Conservation (phyloP, 2,329 filamentous ascomycete genomes). For the Teratosphaeria epicoccoides region DNA sequence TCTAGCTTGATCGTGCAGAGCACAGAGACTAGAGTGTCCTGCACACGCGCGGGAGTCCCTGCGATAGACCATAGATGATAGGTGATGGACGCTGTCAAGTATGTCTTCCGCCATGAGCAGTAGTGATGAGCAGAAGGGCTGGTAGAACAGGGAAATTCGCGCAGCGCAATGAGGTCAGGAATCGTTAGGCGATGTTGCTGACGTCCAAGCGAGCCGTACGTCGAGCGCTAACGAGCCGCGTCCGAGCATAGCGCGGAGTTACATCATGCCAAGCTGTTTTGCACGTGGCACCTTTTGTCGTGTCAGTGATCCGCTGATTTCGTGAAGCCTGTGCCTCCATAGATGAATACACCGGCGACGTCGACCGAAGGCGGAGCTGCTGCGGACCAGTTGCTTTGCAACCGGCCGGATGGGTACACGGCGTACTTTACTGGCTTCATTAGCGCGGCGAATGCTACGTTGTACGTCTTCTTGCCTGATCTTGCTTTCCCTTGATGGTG, state of each 20-base stretch:
- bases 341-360: no score
- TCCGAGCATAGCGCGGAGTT: not conserved
- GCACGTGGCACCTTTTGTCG: not conserved
- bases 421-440: no score
- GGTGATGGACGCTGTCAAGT: not conserved
- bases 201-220: not conserved
- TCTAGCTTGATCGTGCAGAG: not conserved
- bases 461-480: not conserved
- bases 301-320: not conserved
- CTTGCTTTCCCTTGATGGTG: not conserved
- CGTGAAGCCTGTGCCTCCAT: not conserved
- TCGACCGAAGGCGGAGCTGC: no score
- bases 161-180: slow-evolving; percentile 1
- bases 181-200: not conserved
- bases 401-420: no score
- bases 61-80: not conserved
- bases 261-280: not conserved
- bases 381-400: no score
- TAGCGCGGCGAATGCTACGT: no score
- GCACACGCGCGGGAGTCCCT: not conserved
- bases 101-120: not conserved
- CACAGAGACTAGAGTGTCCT: not conserved
- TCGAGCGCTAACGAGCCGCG: not conserved
- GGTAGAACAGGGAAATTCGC: not conserved
- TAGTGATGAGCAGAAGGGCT: no score